phyloP scores from a whole-genome alignment of 192 early-diverging fungal species.

The Oehlia diaphana region DNA sequence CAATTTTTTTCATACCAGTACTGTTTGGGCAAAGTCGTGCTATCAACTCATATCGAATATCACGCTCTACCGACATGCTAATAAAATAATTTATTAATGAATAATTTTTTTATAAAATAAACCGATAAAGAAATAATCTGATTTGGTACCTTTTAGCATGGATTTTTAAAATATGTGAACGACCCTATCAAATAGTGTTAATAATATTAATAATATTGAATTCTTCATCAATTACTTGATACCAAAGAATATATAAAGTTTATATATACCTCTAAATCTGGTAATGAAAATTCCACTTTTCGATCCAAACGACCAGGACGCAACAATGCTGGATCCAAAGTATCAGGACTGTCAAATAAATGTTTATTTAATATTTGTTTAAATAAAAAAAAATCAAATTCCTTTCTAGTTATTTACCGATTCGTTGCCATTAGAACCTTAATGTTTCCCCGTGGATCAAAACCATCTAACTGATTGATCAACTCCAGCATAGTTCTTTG shows the following conservation, averaged over 20 bases:
- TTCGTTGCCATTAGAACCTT: conserved; percentile 99
- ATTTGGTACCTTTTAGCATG: conserved; percentile 73
- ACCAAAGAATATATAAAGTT: neutral
- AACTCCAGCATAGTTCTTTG: conserved; percentile 99
- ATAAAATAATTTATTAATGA: neutral
- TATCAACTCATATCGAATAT: conserved; percentile 98
- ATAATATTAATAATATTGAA: conserved; percentile 9
- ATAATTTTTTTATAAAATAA: neutral
- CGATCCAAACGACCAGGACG: conserved; percentile 98
- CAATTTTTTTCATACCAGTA: conserved; percentile 58
- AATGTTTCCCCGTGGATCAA: conserved; percentile 99
- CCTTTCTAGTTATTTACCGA: conserved; percentile 38
- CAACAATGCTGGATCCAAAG: conserved; percentile 95
- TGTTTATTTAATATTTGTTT: conserved; percentile 20
- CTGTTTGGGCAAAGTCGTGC: conserved; percentile 98
- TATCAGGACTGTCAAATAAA: conserved; percentile 75
- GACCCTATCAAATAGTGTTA: conserved; percentile 59
- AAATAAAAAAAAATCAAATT: conserved; percentile 2
- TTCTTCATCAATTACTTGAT: neutral
- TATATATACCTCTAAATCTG: conserved; percentile 82
- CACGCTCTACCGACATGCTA: conserved; percentile 96
- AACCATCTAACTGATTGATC: conserved; percentile 99
- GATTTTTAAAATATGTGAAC: conserved; percentile 98
- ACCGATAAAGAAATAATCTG: too few relatives aligned
- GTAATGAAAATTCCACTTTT: conserved; percentile 97